These are phyloP conservation scores for Aspergillus fijiensis DNA, from an alignment of 2,329 filamentous ascomycete species.

Conservation along the genomic window DNA sequence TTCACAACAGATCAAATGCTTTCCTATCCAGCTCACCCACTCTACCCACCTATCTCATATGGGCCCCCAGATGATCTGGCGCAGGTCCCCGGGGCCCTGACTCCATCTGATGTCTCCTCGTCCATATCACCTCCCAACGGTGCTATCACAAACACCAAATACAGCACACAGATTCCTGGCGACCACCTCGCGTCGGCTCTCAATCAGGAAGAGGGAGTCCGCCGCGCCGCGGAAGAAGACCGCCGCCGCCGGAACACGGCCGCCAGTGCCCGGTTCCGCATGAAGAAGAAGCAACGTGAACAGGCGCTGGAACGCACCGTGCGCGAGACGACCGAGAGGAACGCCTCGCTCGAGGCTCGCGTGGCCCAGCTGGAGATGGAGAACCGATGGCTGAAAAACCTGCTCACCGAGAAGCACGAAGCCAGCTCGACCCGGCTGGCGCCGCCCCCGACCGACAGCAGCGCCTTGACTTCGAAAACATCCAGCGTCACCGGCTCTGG, in stretches of 20 bases:
- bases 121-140: slow-evolving; percentile 44
- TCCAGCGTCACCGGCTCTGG: slow-evolving; percentile 23
- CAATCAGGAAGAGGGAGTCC: slow-evolving; percentile 68
- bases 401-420: slow-evolving; percentile 77
- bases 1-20: slow-evolving; percentile 41
- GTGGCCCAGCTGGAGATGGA: slow-evolving; percentile 78
- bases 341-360: slow-evolving; percentile 67
- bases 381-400: slow-evolving; percentile 78
- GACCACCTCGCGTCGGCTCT: slow-evolving; percentile 48
- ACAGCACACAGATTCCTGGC: slow-evolving; percentile 40
- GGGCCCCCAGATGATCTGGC: slow-evolving; percentile 37
- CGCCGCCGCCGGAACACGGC: slow-evolving; percentile 87
- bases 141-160: slow-evolving; percentile 41
- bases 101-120: slow-evolving; percentile 45
- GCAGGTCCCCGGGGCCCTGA: slow-evolving; percentile 36
- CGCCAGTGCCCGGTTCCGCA: slow-evolving; percentile 81
- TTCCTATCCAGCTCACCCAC: slow-evolving; percentile 38
- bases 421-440: slow-evolving; percentile 22
- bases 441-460: slow-evolving; percentile 26
- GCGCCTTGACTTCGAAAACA: slow-evolving; percentile 23
- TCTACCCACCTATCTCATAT: slow-evolving; percentile 41
- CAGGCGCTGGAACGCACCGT: slow-evolving; percentile 78
- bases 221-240: slow-evolving; percentile 79
- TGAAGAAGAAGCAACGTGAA: slow-evolving; percentile 96
- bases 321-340: slow-evolving; percentile 81